Percentiles rank a stretch among this genome's conserved stretches.
Conservation (phyloP, 1,139 yeast genomes). For the Saccharomyces hybrid region DNA sequence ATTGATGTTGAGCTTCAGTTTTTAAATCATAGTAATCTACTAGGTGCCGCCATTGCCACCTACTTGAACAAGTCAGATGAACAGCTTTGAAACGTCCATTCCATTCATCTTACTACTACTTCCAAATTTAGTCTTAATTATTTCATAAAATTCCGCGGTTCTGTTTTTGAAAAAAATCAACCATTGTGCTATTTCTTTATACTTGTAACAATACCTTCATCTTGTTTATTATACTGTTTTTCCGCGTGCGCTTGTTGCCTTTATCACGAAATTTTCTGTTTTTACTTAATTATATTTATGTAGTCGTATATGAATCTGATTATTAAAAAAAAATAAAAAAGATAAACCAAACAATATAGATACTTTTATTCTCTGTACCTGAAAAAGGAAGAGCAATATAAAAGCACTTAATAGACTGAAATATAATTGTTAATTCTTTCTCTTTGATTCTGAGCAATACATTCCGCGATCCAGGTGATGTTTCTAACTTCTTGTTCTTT, state of each 20-base stretch:
- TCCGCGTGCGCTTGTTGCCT: neutral
- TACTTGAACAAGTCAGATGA: neutral
- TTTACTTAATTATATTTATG: neutral
- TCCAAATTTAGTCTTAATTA: neutral
- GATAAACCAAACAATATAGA: neutral
- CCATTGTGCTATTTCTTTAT: neutral
- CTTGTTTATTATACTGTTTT: neutral
- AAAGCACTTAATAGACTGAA: conserved; percentile 47
- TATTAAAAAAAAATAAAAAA: neutral
- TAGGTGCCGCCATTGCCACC: conserved; percentile 30
- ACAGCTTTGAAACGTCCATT: neutral
- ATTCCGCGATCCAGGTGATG: conserved; percentile 97
- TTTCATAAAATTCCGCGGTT: neutral
- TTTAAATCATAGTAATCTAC: conserved; percentile 26
- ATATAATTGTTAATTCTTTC: conserved; percentile 73
- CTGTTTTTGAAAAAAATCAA: neutral
- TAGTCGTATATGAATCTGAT: neutral
- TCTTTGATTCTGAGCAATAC: conserved; percentile 83
- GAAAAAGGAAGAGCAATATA: neutral
- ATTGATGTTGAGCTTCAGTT: conserved; percentile 16
- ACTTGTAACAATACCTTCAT: neutral
- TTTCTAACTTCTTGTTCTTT: conserved; percentile 95
- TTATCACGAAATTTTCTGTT: neutral
- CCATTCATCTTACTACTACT: neutral
- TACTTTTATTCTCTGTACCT: neutral